Evolutionary conservation across 2,329 filamentous ascomycete species (phyloP).

Genomic region (Cordyceps fumosorosea): DNA sequence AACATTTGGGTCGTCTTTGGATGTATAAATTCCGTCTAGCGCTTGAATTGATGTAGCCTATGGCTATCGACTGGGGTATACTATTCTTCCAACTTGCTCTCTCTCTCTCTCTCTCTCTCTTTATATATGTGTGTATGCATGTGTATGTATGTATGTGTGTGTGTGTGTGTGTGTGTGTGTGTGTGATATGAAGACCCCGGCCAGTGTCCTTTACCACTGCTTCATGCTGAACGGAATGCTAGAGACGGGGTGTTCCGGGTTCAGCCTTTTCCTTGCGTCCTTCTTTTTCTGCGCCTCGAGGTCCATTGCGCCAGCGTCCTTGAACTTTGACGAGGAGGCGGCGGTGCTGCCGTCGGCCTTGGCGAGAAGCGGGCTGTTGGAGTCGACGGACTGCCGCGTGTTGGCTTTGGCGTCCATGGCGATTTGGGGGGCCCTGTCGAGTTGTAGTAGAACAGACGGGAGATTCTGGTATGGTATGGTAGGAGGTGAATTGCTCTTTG

Average conservation of each 20-base stretch:
- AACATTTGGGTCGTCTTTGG: neutral
- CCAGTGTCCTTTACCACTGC: neutral
- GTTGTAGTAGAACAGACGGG: too few species aligned
- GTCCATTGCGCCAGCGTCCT: neutral
- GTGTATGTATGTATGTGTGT: neutral
- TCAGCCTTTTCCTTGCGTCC: neutral
- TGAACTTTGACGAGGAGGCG: neutral
- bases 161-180: neutral
- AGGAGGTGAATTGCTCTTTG: neutral
- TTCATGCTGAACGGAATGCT: neutral
- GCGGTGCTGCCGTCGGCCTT: neutral
- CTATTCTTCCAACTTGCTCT: neutral
- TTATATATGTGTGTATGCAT: neutral
- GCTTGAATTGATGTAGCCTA: slow-evolving; percentile 3
- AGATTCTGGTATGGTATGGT: neutral
- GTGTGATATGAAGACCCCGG: neutral
- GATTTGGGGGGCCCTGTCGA: neutral
- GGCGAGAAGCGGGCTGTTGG: neutral
- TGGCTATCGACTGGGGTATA: neutral
- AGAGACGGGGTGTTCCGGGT: slow-evolving; percentile 2
- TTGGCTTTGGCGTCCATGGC: neutral
- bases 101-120: neutral
- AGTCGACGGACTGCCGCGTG: neutral
- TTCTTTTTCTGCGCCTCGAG: neutral
- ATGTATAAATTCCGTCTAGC: slow-evolving; percentile 1